Conservation (phyloP, 2,329 filamentous ascomycete species). For the Teratosphaeria nubilosa region DNA sequence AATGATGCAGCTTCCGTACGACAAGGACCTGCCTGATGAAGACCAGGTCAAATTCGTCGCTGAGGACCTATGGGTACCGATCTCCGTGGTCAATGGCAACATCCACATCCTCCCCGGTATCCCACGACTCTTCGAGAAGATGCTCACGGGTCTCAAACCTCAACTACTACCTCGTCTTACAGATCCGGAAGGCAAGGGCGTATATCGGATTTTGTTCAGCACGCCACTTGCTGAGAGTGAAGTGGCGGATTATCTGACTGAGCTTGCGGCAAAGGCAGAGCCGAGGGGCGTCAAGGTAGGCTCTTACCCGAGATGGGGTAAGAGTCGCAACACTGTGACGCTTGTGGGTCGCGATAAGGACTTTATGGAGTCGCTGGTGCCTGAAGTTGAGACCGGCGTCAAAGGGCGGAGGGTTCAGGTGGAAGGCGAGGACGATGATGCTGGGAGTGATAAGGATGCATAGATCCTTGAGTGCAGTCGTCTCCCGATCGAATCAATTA, state of each 20-base stretch:
- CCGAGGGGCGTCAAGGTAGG: conserved; percentile 80
- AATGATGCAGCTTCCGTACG: conserved; percentile 80
- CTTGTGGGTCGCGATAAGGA: conserved; percentile 67
- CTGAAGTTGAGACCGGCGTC: conserved; percentile 67
- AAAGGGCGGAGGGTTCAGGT: conserved; percentile 57
- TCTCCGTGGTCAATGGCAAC: conserved; percentile 83
- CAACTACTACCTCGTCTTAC: conserved; percentile 57
- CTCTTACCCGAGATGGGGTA: conserved; percentile 88
- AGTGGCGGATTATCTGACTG: conserved; percentile 72
- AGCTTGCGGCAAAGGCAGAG: conserved; percentile 64
- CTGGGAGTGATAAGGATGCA: conserved; percentile 31
- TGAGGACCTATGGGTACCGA: conserved; percentile 82
- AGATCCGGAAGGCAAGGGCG: conserved; percentile 74
- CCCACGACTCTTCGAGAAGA: conserved; percentile 68
- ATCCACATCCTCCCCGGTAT: conserved; percentile 88
- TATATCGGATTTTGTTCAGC: conserved; percentile 68
- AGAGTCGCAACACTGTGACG: conserved; percentile 79
- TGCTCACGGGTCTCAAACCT: conserved; percentile 69
- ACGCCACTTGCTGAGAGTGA: conserved; percentile 81
- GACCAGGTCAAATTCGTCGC: conserved; percentile 70
- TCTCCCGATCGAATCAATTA: not conserved
- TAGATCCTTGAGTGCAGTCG: not conserved
- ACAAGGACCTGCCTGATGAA: conserved; percentile 49
- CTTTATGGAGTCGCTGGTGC: conserved; percentile 67
- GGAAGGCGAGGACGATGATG: conserved; percentile 52